These are phyloP conservation scores for Ceriops decandra DNA, from an alignment of 345 rosid genomes.

Conservation along the genomic window DNA sequence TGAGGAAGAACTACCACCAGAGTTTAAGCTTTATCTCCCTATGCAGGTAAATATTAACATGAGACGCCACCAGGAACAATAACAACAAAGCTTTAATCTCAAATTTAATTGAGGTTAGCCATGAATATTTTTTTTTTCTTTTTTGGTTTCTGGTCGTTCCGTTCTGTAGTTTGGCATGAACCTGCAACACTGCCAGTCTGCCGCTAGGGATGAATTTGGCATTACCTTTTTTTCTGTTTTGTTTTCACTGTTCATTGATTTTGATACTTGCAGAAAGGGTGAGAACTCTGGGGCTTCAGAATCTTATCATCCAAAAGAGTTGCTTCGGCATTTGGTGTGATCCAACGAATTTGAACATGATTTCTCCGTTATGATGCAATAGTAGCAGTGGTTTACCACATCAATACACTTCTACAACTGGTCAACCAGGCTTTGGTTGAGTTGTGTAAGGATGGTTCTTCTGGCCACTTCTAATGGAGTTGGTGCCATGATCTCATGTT, in stretches of 20 bases:
- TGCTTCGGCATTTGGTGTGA: neutral
- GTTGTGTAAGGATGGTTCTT: neutral
- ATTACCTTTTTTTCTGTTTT: neutral
- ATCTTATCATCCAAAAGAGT: neutral
- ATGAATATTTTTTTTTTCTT: too few species aligned
- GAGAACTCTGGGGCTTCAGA: conserved; percentile 11
- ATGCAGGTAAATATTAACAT: conserved; percentile 53
- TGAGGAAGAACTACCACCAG: conserved; percentile 97
- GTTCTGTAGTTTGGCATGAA: neutral
- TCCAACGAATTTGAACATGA: neutral
- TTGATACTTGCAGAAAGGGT: conserved; percentile 48
- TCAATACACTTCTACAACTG: neutral
- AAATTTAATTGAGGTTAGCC: too few species aligned
- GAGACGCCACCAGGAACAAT: neutral
- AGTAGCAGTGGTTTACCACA: neutral
- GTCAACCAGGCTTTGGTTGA: neutral
- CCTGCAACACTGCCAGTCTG: neutral
- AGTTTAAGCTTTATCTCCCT: conserved; percentile 90
- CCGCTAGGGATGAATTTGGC: neutral
- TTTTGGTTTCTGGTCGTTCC: too few species aligned
- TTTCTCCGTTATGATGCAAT: neutral
- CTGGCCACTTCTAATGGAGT: neutral
- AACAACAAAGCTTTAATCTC: neutral
- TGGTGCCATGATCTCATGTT: too few species aligned
- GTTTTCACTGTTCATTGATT: neutral